Base-by-base conservation (phyloP, 176 grass and related monocot species). In the Oryza brachyantha region DNA sequence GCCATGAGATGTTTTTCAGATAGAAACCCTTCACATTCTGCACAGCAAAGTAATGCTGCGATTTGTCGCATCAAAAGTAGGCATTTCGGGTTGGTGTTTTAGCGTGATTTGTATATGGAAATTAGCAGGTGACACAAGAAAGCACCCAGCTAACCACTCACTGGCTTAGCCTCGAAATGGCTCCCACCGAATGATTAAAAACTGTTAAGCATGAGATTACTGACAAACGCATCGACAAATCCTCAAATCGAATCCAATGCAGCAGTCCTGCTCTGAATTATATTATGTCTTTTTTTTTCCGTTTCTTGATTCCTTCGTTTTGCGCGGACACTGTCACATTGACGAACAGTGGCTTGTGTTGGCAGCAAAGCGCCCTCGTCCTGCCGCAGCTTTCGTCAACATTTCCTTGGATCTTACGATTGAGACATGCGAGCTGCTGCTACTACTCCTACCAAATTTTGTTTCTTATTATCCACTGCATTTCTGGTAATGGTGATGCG, bases 351-450 rank as follows among this genome's bases (percentile, higher is more conserved):
- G 75, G 66, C 26, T 74, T 75, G 75, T 24, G 69, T 41, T 66
- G 5, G 7, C 69, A 66, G 70, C 75, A 74, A 84, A 60, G 61
- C 40, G 75, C 68, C 48, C 48, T 52, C 61, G 38, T 43, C 70
- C 21, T 31, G 71, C 42, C 14, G 25, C 24, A 29, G 43, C 16
- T 64, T 38, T 73, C 9, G 25, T 39, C 54, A 79, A 70, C 19
- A 45, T 37, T 74, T 70, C 54, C 70, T 28, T 84, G 79, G 81
- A 80, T 84, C 86, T 68, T 32, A 61, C 76, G 81, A 80, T 5
- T n/a, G 63, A 8, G 86, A 88, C 70, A 35, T 22, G 13, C 41
- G 70, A 88, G 57, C 81, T n/a, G n/a, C n/a, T n/a, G n/a, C n/a
- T n/a, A n/a, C n/a, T n/a, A n/a, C n/a, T n/a, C n/a, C n/a, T 0